Conservation (phyloP, 352 stramenopile species). For the Albugo laibachii region DNA sequence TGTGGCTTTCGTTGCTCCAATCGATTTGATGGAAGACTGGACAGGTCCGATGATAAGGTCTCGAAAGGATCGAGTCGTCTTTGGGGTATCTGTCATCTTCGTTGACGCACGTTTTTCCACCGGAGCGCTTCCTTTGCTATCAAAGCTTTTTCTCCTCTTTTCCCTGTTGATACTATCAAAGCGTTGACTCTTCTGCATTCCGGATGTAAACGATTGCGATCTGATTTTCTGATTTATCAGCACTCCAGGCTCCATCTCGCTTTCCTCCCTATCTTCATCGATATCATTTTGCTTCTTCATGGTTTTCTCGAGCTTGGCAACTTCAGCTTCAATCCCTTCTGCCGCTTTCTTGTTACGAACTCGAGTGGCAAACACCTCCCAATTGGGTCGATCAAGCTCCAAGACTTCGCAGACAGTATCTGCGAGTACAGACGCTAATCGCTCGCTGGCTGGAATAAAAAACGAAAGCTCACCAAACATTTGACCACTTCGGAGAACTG, state of each 20-base stretch:
- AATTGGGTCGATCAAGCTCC: conserved; percentile 1
- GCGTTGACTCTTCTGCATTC: too few species aligned
- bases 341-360: not conserved
- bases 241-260: not conserved
- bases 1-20: too few species aligned
- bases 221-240: not conserved
- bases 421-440: conserved; percentile 9
- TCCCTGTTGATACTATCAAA: too few species aligned
- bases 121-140: too few species aligned
- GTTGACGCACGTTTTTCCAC: too few species aligned
- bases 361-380: conserved; percentile 1
- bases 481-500: conserved; percentile 7
- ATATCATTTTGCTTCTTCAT: conserved; percentile 8
- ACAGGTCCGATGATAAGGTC: too few species aligned
- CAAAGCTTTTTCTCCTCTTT: too few species aligned
- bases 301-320: not conserved
- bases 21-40: too few species aligned
- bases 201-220: not conserved
- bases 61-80: too few species aligned
- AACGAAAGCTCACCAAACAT: conserved; percentile 13
- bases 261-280: conserved; percentile 4
- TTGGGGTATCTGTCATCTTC: too few species aligned
- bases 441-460: conserved; percentile 6
- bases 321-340: not conserved
- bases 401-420: conserved; percentile 12